A percentile compares a stretch with the other conserved stretches of the same genome.
Conservation (phyloP, 768 basidiomycete genomes). For the Podaxis sp. region DNA sequence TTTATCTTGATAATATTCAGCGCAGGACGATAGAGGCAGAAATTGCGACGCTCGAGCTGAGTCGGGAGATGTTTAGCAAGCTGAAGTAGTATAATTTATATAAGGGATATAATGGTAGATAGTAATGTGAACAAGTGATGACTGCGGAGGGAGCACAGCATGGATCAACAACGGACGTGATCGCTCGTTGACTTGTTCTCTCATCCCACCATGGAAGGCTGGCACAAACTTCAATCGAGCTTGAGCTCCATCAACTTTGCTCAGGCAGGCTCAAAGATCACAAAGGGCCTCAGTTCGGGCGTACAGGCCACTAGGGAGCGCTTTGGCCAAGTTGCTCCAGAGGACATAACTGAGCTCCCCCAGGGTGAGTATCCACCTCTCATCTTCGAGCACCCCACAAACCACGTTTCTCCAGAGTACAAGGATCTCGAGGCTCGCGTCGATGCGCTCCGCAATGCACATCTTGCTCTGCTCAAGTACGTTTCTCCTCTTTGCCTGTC, state of each 20-base stretch:
- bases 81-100: slow-evolving; percentile 15
- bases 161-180: background rate
- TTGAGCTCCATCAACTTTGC: slow-evolving; percentile 66
- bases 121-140: slow-evolving; percentile 1
- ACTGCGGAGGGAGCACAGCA: background rate
- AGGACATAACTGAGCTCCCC: slow-evolving; percentile 94
- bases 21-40: slow-evolving; percentile 16
- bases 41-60: slow-evolving; percentile 17
- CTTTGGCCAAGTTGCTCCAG: slow-evolving; percentile 83
- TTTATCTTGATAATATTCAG: background rate
- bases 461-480: slow-evolving; percentile 76
- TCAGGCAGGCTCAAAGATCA: slow-evolving; percentile 71
- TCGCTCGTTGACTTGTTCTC: background rate
- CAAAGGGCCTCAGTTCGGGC: slow-evolving; percentile 78
- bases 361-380: slow-evolving; percentile 55
- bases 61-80: slow-evolving; percentile 17
- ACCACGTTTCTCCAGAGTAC: slow-evolving; percentile 65
- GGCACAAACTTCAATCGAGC: slow-evolving; percentile 69
- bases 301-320: slow-evolving; percentile 87
- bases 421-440: slow-evolving; percentile 94
- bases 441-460: slow-evolving; percentile 83
- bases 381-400: background rate
- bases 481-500: slow-evolving; percentile 22
- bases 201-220: slow-evolving; percentile 49
- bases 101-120: background rate